Evolutionary conservation across 2,329 filamentous ascomycete species (phyloP), one percentile per base, ranked within the genome.

Genomic region (Colletotrichum salicis): DNA sequence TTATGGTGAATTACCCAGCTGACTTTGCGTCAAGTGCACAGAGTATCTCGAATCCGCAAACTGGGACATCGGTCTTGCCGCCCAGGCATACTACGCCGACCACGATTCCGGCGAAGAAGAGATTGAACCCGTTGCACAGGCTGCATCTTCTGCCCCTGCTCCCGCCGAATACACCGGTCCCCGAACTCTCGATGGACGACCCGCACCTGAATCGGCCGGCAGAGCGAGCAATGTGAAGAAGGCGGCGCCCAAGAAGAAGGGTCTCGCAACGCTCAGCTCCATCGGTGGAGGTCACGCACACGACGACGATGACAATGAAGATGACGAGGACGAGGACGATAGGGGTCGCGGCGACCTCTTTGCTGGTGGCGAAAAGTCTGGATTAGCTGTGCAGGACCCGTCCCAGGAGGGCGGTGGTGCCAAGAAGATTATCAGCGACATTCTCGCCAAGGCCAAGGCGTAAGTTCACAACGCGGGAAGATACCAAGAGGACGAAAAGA

Each of bases 321-420:
- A 87, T 29, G 85, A 87, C 1, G 84, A 87, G 3, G 84, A 87
- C 1, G 86, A 91, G 1, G 88, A 91, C 33, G 85, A 89, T 45
- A 87, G 90, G 74, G 86, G 86, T 31, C 86, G 86, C 7, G 84
- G 90, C 73, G 93, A 96, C 78, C 84, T 95, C 74, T 96, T 95
- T 80, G 92, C 94, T 24, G 94, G 94, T 63, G 94, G 94, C 41
- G 94, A 96, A 83, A 96, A 96, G 86, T 96, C 93, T 35, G 91
- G 89, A 0, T 81, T 93, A 57, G 91, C 91, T 27, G 88, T 93
- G 29, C 90, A 92, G 77, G 91, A 92, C 76, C 91, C 91, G 1
- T 78, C 79, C 5, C 81, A 85, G 62, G 81, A 81, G 55, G 80
- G 80, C 4, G 87, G 73, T 2, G 66, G 88, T 52, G 83, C 88